phyloP scores from a whole-genome alignment of 2,329 filamentous ascomycete genomes.

The Pseudogymnoascus sp. region DNA sequence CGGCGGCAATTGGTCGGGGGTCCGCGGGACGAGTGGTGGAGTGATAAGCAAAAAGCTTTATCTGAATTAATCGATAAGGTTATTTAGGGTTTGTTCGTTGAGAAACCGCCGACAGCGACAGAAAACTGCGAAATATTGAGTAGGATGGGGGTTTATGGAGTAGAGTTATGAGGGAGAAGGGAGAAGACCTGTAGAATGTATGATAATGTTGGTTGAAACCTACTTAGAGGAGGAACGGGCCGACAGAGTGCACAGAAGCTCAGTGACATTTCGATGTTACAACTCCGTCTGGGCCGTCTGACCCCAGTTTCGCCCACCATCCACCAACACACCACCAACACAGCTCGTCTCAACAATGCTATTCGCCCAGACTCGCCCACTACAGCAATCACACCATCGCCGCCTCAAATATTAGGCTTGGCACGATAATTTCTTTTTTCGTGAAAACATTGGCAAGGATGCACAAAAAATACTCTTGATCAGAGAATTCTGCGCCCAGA shows the following conservation, averaged over 20 bases:
- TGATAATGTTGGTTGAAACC: background rate
- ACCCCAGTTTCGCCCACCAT: background rate
- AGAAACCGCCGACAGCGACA: background rate
- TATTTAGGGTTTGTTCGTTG: slow-evolving; percentile 5
- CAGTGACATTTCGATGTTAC: slow-evolving; percentile 5
- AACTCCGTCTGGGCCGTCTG: background rate
- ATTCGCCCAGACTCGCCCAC: background rate
- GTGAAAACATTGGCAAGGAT: background rate
- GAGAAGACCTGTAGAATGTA: background rate
- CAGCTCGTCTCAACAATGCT: background rate
- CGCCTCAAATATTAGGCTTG: background rate
- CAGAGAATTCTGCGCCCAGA: background rate
- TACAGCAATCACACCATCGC: slow-evolving; percentile 6
- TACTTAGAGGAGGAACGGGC: background rate
- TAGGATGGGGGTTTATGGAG: background rate
- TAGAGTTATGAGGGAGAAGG: background rate
- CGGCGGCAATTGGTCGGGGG: background rate
- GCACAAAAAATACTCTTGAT: background rate
- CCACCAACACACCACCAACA: background rate
- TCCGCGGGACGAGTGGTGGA: background rate
- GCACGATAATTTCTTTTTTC: slow-evolving; percentile 7
- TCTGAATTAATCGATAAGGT: slow-evolving; percentile 6
- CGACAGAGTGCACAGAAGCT: background rate
- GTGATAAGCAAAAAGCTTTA: slow-evolving; percentile 9
- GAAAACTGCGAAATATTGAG: background rate